Base-by-base conservation (phyloP, 345 rosid species). In the Eucalyptus brandiana region DNA sequence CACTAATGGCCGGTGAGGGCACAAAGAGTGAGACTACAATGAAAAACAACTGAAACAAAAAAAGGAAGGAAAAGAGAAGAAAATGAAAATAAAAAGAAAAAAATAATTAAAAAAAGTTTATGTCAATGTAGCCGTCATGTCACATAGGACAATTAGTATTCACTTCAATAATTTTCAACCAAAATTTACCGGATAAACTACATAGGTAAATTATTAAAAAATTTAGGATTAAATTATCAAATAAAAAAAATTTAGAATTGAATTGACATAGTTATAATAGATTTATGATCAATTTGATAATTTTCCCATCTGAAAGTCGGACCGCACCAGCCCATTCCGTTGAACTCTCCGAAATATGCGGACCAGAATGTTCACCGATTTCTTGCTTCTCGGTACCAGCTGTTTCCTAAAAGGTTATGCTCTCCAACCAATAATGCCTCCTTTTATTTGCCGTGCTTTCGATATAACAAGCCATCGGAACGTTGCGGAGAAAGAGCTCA, bases 121-220 rank as follows among this genome's bases (percentile, higher is more conserved):
- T 23, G 3, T 24, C 3, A 9, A 0, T n/a, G n/a, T 0, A 4
- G 1, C 4, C 2, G 0, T 23, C 0, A 24, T 56, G 1, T 24
- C 62, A 9, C 30, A 9, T 56, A 23, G 1, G 0, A 56, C 1
- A 23, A 0, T 23, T 56, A 17, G 6, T 24, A 4, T 9, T 56
- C 6, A 56, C 2, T 1, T 9, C 0, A 18, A 13, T 23, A 24
- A 24, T 24, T 56, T 56, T 56, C 1, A 0, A 56, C 2, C 30
- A 56, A 56, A 56, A 56, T 56, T 56, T 21, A 24, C 1, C 30
- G 1, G 8, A 56, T 56, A 56, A 56, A 9, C 13, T 56, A 56
- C 28, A 24, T 2, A 21, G 3, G 30, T 24, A 56, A 24, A 56
- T 56, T 56, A 56, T 9, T 5, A 23, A 23, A 56, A 56, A 0